A percentile compares a stretch with the other conserved stretches of the same genome.
Evolutionary conservation across 1,139 yeast species (phyloP).

Genomic region (Hyphopichia wangnamkhiaoensis): DNA sequence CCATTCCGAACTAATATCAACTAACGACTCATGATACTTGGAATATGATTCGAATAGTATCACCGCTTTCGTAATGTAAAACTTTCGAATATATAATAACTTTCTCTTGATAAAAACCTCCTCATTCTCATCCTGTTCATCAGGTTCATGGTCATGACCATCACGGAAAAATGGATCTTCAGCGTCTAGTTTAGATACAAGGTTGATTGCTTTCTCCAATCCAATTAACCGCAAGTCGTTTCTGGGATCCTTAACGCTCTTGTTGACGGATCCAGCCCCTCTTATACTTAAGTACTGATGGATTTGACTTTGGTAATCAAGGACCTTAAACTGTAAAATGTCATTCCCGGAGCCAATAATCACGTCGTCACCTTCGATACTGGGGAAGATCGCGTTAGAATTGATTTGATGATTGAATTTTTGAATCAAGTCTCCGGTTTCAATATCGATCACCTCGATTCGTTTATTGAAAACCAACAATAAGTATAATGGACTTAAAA

Average conservation of each 20-base stretch:
- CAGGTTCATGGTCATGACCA: slow-evolving; percentile 12
- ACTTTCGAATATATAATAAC: slow-evolving; percentile 31
- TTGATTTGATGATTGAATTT: slow-evolving; percentile 33
- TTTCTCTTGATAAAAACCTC: slow-evolving; percentile 24
- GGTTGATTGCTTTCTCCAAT: slow-evolving; percentile 35
- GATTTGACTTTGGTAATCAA: slow-evolving; percentile 41
- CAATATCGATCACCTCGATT: slow-evolving; percentile 47
- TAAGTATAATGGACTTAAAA: slow-evolving; percentile 48
- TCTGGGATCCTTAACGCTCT: slow-evolving; percentile 25
- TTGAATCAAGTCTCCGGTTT: slow-evolving; percentile 47
- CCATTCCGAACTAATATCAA: slow-evolving; percentile 47
- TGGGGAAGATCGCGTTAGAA: slow-evolving; percentile 22
- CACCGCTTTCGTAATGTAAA: slow-evolving; percentile 33
- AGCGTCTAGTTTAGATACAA: slow-evolving; percentile 28
- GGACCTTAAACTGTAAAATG: slow-evolving; percentile 31
- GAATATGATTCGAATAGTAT: slow-evolving; percentile 36
- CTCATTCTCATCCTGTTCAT: neutral
- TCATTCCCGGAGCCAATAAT: slow-evolving; percentile 28
- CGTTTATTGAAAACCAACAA: slow-evolving; percentile 39
- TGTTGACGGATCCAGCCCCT: slow-evolving; percentile 15
- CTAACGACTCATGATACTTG: slow-evolving; percentile 42
- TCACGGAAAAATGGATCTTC: slow-evolving; percentile 25
- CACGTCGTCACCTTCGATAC: slow-evolving; percentile 18
- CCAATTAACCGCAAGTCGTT: slow-evolving; percentile 36
- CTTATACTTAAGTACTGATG: slow-evolving; percentile 35